Percentiles rank a stretch among this genome's conserved stretches.
Conservation (phyloP, 192 early-diverging fungal genomes). For the Spizellomyces sp. region DNA sequence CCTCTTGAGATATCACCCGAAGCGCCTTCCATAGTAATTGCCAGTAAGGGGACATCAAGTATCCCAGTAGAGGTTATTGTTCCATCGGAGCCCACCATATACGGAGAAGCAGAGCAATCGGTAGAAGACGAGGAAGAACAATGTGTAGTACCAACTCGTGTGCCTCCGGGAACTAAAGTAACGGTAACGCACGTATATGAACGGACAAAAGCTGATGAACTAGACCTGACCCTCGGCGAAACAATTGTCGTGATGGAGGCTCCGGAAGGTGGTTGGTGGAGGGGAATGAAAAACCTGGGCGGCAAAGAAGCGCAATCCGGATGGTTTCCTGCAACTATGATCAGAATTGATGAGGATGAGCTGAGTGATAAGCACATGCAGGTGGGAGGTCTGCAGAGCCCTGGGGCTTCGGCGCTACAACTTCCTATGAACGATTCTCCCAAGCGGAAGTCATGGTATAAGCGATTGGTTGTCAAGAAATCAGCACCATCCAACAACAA, state of each 20-base stretch:
- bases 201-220: slow-evolving; percentile 53
- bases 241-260: slow-evolving; percentile 50
- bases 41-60: neutral
- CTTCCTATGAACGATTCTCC: slow-evolving; percentile 6
- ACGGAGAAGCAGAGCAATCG: slow-evolving; percentile 27
- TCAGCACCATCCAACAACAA: neutral
- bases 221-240: slow-evolving; percentile 46
- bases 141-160: slow-evolving; percentile 11
- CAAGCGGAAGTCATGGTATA: slow-evolving; percentile 38
- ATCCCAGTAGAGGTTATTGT: neutral
- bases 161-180: slow-evolving; percentile 52
- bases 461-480: slow-evolving; percentile 26
- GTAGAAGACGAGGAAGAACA: slow-evolving; percentile 18
- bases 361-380: too few species aligned
- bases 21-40: neutral
- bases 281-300: slow-evolving; percentile 51
- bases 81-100: slow-evolving; percentile 10
- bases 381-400: too few species aligned
- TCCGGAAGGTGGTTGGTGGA: slow-evolving; percentile 63
- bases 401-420: neutral
- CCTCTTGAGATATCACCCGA: neutral
- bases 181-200: slow-evolving; percentile 31
- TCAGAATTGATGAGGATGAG: slow-evolving; percentile 25
- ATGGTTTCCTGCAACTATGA: slow-evolving; percentile 55
- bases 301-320: slow-evolving; percentile 46